Base-by-base conservation (phyloP, 345 rosid genomes). In the Geranium brycei region DNA sequence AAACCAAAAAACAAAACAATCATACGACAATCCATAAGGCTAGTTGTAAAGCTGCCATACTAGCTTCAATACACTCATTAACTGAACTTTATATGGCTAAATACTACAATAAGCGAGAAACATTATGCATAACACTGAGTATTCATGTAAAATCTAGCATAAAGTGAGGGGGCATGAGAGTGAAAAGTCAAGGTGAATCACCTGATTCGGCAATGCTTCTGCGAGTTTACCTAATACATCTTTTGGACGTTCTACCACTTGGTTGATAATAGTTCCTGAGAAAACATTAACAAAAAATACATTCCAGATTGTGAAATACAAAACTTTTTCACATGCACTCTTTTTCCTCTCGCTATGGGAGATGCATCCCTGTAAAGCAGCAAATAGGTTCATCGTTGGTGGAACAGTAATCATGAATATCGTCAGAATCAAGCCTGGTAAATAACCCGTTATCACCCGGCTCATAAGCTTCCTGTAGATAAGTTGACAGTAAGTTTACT, bases 161-260 rank as follows among this genome's bases (percentile, higher is more conserved):
- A 47, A 11, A 11, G 14, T 47, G 41, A n/a, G 28, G 28, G 28
- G 28, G 28, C 28, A n/a, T n/a, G n/a, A 23, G 28, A 23, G 28
- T 23, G 28, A 23, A 23, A 23, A 23, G n/a, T 32, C 19, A n/a
- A 18, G 53, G 57, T 8, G 3, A 62, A 12, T 63, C 66, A 90
- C 99, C 91, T 90, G 97, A 19, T 76, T 68, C 12, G 97, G 95
- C 68, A 93, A 80, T 17, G 85, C 81, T 79, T 72, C 78, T 0
- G 97, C 99, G 65, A 93, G 97, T 64, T 74, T 69, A 17, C 60
- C 67, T 31, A 97, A 95, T 69, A 93, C 17, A 64, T 82, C 83
- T 67, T 72, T 82, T 18, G 89, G 80, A 66, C 86, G 53, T 47
- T 47, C 53, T 47, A 47, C 74, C 97, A 82, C 97, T 30, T 68